Conservation (phyloP, 108 stramenopile species). For the Nitzschia sp. region DNA sequence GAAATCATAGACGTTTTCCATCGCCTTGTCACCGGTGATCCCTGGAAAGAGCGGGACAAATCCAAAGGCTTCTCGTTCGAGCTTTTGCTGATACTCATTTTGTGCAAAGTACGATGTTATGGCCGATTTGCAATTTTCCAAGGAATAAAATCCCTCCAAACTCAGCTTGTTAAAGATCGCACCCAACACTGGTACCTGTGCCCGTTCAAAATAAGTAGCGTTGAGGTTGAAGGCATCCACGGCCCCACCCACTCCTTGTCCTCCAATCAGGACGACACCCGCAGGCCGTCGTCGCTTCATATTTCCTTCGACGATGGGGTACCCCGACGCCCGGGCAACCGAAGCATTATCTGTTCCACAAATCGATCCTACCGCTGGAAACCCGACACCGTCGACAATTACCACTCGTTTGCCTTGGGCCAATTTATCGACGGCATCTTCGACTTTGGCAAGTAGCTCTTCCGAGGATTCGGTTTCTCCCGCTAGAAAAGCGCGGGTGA, state of each 20-base stretch:
- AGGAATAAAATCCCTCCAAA: conserved; percentile 81
- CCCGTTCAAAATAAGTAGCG: conserved; percentile 84
- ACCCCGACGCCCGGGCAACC: conserved; percentile 66
- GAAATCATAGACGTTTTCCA: conserved; percentile 32
- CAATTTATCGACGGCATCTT: conserved; percentile 77
- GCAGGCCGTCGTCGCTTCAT: conserved; percentile 29
- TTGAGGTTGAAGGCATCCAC: conserved; percentile 97
- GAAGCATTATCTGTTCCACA: conserved; percentile 94
- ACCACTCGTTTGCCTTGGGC: conserved; percentile 72
- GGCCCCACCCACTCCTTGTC: conserved; percentile 90
- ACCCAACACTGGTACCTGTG: conserved; percentile 79
- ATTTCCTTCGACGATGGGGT: conserved; percentile 26
- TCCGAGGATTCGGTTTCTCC: conserved; percentile 76
- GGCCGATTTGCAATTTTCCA: conserved; percentile 73
- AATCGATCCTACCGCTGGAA: conserved; percentile 96
- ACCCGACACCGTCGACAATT: conserved; percentile 96
- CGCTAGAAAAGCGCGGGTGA: conserved; percentile 92
- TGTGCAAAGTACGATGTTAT: conserved; percentile 76
- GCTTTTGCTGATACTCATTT: conserved; percentile 32
- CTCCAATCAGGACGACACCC: conserved; percentile 73
- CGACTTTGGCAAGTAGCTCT: conserved; percentile 70
- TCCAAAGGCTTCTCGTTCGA: conserved; percentile 58
- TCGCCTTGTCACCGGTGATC: conserved; percentile 30
- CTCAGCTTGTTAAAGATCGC: conserved; percentile 88
- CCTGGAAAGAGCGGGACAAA: conserved; percentile 71